Evolutionary conservation across 805 yeast species (phyloP), one percentile per base, ranked within the genome.

Genomic region (Cyberlindnera mrakii): DNA sequence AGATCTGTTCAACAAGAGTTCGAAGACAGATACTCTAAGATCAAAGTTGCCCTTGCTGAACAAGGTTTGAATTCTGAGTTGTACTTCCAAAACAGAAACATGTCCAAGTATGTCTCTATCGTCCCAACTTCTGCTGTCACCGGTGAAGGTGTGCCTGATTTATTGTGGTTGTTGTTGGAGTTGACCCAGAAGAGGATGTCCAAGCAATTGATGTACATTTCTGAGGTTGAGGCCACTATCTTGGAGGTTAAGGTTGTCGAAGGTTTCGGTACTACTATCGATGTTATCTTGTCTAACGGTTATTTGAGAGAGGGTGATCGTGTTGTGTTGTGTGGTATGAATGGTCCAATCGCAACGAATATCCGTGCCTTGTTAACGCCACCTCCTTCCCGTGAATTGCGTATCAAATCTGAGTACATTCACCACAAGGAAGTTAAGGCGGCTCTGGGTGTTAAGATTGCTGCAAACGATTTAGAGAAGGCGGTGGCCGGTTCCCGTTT

Each of bases 61-160:
- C 99, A 93, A 70, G 98, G 99, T 59, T 82, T 93, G 72, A 93
- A 93, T 73, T 86, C 98, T 44, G 99, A 95, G 70, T 76, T 93
- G 51, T 93, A 93, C 68, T 93, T 75, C 85, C 87, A 91, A 67
- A 93, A 93, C 77, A 85, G 84, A 67, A 93, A 91, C 71, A 71
- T 91, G 77, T 71, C 97, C 44, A 88, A 89, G 65, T 88, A 82
- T 60, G 99, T 93, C 43, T 89, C 97, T 31, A 85, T 93, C 57
- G 96, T 93, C 36, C 99, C 99, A 56, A 93, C 99, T 16, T 91
- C 98, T 49, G 99, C 99, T 43, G 95, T 90, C 36, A 90, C 97
- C 13, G 99, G 99, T 66, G 99, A 93, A 71, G 99, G 99, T 85
- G 95, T 93, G 57, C 99, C 99, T 40, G 99, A 93, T 79, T 76